phyloP scores from a whole-genome alignment of 768 basidiomycete genomes.

The Mycena galopus region DNA sequence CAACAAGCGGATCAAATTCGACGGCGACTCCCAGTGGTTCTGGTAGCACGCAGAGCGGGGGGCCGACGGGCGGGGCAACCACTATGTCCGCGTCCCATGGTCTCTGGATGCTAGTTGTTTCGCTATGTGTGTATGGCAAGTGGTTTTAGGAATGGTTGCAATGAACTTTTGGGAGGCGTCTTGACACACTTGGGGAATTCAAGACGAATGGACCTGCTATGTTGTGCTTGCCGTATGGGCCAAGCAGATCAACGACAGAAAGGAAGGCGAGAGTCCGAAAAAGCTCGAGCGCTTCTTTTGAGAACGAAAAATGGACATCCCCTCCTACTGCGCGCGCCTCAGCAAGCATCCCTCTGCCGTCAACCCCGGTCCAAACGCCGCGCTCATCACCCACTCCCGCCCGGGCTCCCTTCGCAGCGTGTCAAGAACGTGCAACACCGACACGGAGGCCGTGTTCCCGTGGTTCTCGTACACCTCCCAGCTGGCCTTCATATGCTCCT shows the following conservation, averaged over 20 bases:
- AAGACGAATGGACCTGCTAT: no score
- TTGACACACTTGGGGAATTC: no score
- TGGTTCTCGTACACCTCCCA: conserved; percentile 29
- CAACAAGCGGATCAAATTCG: not conserved
- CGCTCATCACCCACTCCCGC: conserved; percentile 25
- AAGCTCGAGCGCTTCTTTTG: no score
- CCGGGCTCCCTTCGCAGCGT: not conserved
- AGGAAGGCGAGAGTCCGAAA: no score
- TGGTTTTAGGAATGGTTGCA: no score
- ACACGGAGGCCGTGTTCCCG: conserved; percentile 24
- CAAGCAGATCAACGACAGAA: no score
- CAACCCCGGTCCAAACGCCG: conserved; percentile 18
- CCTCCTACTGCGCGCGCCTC: conserved; percentile 6
- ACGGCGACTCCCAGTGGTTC: not conserved
- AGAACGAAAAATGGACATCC: no score
- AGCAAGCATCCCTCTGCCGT: conserved; percentile 7
- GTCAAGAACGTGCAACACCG: conserved; percentile 14
- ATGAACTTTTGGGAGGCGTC: no score
- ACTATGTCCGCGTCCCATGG: not conserved
- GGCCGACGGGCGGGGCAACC: not conserved
- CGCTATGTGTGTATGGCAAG: no score
- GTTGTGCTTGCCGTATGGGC: no score
- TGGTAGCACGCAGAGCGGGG: not conserved
- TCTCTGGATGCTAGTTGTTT: not conserved
- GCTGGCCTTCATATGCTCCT: conserved; percentile 13